A percentile compares a stretch with the other conserved stretches of the same genome.
Evolutionary conservation across 148 eudicot genomes (phyloP).

Genomic region (Spergularia marina): DNA sequence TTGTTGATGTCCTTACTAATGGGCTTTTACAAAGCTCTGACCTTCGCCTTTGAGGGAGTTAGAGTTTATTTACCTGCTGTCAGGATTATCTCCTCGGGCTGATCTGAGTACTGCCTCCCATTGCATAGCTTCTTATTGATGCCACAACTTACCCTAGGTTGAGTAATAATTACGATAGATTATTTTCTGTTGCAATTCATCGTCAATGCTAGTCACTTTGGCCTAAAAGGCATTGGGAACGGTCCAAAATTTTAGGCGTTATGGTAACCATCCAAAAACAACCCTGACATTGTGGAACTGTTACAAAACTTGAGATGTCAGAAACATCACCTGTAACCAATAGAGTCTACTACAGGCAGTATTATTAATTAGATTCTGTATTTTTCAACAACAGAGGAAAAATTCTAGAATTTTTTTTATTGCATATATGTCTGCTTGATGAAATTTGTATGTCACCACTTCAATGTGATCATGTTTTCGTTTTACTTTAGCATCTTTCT

Average conservation of each 20-base stretch:
- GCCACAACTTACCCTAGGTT: too few species aligned
- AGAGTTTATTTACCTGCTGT: background rate
- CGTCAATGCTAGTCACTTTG: too few species aligned
- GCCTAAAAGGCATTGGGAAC: too few species aligned
- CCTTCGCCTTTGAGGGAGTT: background rate
- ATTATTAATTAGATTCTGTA: background rate
- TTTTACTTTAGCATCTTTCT: too few species aligned
- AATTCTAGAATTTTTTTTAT: background rate
- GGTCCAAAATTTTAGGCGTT: too few species aligned
- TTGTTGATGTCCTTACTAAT: background rate
- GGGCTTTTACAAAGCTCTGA: background rate
- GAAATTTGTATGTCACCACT: background rate
- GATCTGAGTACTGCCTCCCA: background rate
- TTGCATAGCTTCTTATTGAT: background rate
- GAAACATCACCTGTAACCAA: too few species aligned
- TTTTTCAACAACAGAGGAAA: background rate
- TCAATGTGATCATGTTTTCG: background rate
- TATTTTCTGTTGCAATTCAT: too few species aligned
- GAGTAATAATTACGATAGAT: too few species aligned
- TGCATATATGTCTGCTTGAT: background rate
- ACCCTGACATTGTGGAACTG: too few species aligned
- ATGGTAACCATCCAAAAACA: too few species aligned
- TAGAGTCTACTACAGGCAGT: too few species aligned
- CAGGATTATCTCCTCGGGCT: background rate
- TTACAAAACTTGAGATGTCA: too few species aligned